These are phyloP conservation scores for Lentinula sp. DNA, from an alignment of 768 basidiomycete species.

Conservation along the genomic window DNA sequence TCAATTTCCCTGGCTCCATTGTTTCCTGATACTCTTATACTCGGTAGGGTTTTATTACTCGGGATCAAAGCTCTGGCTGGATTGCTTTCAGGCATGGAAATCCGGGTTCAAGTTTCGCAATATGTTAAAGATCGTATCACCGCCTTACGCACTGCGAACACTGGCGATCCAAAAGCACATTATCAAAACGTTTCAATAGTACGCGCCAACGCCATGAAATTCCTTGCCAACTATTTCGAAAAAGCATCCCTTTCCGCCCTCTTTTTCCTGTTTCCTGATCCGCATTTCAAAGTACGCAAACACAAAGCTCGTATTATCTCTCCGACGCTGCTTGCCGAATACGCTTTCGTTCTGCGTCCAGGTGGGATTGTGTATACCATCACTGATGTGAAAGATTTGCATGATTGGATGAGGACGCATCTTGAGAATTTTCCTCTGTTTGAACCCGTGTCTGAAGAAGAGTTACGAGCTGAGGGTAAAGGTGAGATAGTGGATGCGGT, in stretches of 20 bases:
- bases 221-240: constrained; percentile 91
- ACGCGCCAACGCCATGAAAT: constrained; percentile 98
- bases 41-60: constrained; percentile 49
- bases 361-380: constrained; percentile 98
- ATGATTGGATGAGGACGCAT: constrained; percentile 93
- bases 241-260: constrained; percentile 88
- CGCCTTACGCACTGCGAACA: constrained; percentile 60
- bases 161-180: constrained; percentile 20
- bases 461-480: constrained; percentile 69
- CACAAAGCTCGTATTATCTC: constrained; percentile 99
- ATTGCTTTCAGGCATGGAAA: constrained; percentile 79
- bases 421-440: constrained; percentile 87
- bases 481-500: constrained; percentile 79
- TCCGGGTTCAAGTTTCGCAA: constrained; percentile 92
- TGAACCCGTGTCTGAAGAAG: constrained; percentile 67
- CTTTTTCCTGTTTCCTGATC: constrained; percentile 98
- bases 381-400: constrained; percentile 91
- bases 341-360: constrained; percentile 86
- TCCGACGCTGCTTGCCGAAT: constrained; percentile 94
- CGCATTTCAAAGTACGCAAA: constrained; percentile 96
- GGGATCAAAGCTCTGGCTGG: constrained; percentile 16
- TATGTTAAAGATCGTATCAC: constrained; percentile 93
- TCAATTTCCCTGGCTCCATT: constrained; percentile 83
- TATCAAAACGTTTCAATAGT: constrained; percentile 91
- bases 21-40: constrained; percentile 88